Percentiles rank a stretch among this genome's conserved stretches.
Conservation (phyloP, 768 basidiomycete genomes). For the Lactifluus rugatus region DNA sequence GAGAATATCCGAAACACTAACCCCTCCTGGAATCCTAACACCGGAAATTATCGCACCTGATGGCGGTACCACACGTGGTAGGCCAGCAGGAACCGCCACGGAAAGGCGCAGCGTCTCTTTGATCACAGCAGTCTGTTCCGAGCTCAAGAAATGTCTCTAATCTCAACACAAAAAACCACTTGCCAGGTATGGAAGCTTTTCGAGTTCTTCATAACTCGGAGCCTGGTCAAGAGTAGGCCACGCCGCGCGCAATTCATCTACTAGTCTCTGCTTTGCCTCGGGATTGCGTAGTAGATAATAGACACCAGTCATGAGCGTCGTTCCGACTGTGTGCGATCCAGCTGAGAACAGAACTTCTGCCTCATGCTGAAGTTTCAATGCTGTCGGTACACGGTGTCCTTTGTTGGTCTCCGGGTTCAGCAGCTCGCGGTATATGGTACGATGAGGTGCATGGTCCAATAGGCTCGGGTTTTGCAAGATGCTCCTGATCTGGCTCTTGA, state of each 20-base stretch:
- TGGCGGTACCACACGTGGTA: conserved; percentile 9
- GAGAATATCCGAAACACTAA: not conserved
- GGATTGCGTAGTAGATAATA: conserved; percentile 3
- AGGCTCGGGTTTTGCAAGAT: not conserved
- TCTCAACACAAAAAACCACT: not conserved
- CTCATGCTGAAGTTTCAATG: not conserved
- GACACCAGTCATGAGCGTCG: conserved; percentile 5
- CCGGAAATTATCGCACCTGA: conserved; percentile 8
- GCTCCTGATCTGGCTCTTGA: not conserved
- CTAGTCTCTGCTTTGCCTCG: not conserved
- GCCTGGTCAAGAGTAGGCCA: conserved; percentile 8
- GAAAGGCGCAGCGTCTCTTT: conserved; percentile 10
- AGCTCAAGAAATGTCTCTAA: not conserved
- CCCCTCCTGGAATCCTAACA: conserved; percentile 8
- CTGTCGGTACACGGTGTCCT: not conserved
- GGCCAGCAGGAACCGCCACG: not conserved
- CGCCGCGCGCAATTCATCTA: not conserved
- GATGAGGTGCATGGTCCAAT: conserved; percentile 8
- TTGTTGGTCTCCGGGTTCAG: conserved; percentile 3
- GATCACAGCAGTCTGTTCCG: conserved; percentile 9
- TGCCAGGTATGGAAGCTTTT: conserved; percentile 11
- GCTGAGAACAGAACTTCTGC: conserved; percentile 7
- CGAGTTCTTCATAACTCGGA: conserved; percentile 7
- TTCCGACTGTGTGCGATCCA: conserved; percentile 13
- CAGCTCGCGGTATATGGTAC: conserved; percentile 9